Evolutionary conservation across 2,329 filamentous ascomycete species (phyloP).

Genomic region (Trichoderma cornu-damae): DNA sequence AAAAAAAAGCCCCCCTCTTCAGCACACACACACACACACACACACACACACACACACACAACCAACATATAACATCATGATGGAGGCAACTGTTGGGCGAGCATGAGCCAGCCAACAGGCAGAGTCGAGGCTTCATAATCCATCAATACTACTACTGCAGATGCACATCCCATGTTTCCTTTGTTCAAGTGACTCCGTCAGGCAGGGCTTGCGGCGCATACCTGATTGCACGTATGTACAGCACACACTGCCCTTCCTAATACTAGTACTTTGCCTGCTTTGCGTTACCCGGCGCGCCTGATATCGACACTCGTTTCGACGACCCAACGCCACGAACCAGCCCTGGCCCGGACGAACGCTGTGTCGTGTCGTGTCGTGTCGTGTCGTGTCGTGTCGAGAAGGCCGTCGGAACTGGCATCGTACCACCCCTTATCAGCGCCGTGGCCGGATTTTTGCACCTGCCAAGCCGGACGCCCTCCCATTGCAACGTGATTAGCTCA

Average conservation of each 20-base stretch:
- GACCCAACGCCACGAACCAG: constrained; percentile 1
- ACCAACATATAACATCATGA: neutral
- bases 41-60: no score
- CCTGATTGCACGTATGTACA: neutral
- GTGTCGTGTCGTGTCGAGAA: constrained; percentile 12
- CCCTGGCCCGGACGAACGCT: constrained; percentile 8
- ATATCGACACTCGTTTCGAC: neutral
- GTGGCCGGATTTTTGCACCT: neutral
- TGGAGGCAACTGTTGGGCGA: constrained; percentile 1
- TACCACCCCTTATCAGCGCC: neutral
- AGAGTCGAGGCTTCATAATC: constrained; percentile 9
- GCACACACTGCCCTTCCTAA: no score
- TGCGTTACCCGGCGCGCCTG: no score
- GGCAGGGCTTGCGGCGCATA: neutral
- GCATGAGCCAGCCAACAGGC: neutral
- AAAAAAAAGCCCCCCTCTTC: no score
- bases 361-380: constrained; percentile 6
- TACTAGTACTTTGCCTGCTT: no score
- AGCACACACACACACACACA: no score
- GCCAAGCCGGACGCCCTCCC: neutral
- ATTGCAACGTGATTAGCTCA: constrained; percentile 2
- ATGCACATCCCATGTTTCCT: neutral
- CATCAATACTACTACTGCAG: constrained; percentile 7
- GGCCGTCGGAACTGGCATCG: constrained; percentile 3
- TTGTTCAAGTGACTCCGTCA: constrained; percentile 3